Base-by-base conservation (phyloP, 2,329 filamentous ascomycete species). In the Rhytidhysteron rufulum region DNA sequence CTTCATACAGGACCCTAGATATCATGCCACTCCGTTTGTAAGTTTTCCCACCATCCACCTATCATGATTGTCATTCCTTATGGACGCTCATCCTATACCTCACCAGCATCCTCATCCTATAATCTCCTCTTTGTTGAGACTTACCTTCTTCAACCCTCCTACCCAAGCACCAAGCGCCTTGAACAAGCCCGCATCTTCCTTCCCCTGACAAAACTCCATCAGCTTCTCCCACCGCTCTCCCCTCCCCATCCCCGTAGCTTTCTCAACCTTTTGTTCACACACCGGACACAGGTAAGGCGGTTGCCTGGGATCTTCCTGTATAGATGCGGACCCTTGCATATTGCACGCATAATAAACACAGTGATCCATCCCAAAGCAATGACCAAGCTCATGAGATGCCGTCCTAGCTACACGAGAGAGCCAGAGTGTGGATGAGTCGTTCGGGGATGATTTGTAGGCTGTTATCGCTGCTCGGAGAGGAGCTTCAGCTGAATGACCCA, bases 361-460 rank as follows among this genome's bases (percentile, higher is more conserved):
- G 54, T 87, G 83, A 6, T 62, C 82, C 11, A 87, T 44, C 5
- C 77, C 79, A 27, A 87, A 73, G 52, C 82, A 86, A 56, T 86
- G 83, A 0, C 80, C 79, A 0, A 86, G 60, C 52, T 87, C 83
- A 53, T 86, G 83, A 2, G 72, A 72, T 1, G 74, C 75, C 0
- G 82, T 84, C 36, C 74, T 74, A 38, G 70, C 79, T 2, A 79
- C 58, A 9, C 75, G 70, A 8, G 71, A 71, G 11, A 85, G 71
- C 79, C 81, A 86, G 2, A 82, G 53, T 0, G 62, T 69, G 0
- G 58, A 1, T 66, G 42, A 1, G 62, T 58, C 1, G 58, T 37
- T 9, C 19, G 24, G 13, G 13, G 7, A 7, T 27, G 24, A 27
- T 27, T 27, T 27, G 24, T 7, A n/a, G 24, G 19, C 36, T 22